Base-by-base conservation (phyloP, 768 basidiomycete species). In the Leucocoprinus sp. region DNA sequence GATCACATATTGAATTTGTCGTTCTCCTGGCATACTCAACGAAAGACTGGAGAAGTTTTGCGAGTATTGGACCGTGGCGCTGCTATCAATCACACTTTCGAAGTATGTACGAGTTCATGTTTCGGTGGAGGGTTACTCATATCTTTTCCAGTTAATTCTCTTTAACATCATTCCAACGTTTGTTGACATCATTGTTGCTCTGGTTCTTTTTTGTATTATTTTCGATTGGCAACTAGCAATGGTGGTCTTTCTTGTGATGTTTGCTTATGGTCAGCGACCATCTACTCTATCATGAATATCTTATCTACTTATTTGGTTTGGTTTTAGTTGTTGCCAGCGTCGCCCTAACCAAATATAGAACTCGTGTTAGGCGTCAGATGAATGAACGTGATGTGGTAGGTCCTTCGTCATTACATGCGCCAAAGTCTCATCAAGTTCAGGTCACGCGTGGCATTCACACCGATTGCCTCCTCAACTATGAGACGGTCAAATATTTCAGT, bases 401-500 rank as follows among this genome's bases (percentile, higher is more conserved):
- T 64, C 5, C n/a, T 22, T 21, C 29, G 8, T 26, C 41, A 42
- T 21, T 22, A 23, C 19, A 15, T 24, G 33, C 21, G 14, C 29
- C 11, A 26, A 7, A 41, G 42, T 12, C 45, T 43, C 43, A 37
- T 8, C 49, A 28, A 5, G 8, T 15, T 39, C 43, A 83, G 81
- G 62, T 82, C 19, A 89, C 82, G 18, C 77, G 90, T 29, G 86
- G 84, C 7, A 92, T 92, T 42, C 83, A 88, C 52, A 82, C 85
- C 4, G 89, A 92, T 55, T 80, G 79, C 54, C 63, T 90, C 22
- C 72, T 88, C 42, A 86, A 86, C 57, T 87, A 86, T 50, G 84
- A 86, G 60, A 90, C 88, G 4, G 83, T 91, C 54, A 93, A 89
- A 61, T 89, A 89, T 59, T 93, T 92, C 58, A 80, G 79, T n/a